Conservation (phyloP, 108 stramenopile genomes). For the Fistulifera pelliculosa region DNA sequence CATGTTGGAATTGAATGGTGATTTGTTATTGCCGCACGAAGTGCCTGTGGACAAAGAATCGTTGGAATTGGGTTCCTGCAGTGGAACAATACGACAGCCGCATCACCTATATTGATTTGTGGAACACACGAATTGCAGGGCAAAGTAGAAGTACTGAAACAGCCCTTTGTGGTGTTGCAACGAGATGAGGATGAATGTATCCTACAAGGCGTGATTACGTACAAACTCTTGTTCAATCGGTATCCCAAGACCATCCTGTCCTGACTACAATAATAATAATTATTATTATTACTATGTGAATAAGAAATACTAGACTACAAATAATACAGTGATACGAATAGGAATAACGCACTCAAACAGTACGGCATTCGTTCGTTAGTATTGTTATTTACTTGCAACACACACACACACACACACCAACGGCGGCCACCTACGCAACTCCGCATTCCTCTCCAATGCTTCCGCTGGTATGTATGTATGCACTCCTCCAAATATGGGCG, state of each 20-base stretch:
- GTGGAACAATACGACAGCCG: no score
- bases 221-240: slow-evolving; percentile 55
- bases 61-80: slow-evolving; percentile 44
- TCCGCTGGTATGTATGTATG: slow-evolving; percentile 20
- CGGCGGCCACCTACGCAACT: slow-evolving; percentile 64
- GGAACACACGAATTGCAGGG: slow-evolving; percentile 68
- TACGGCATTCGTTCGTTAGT: no score
- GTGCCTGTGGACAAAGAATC: background rate
- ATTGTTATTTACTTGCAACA: no score
- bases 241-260: slow-evolving; percentile 76
- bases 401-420: no score
- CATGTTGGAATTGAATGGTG: slow-evolving; percentile 68
- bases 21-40: slow-evolving; percentile 33
- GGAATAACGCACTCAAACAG: no score
- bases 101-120: slow-evolving; percentile 45
- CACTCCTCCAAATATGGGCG: slow-evolving; percentile 13
- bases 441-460: slow-evolving; percentile 16
- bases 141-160: slow-evolving; percentile 34
- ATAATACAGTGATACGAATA: no score
- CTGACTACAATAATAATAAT: slow-evolving; percentile 20
- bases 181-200: slow-evolving; percentile 16
- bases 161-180: slow-evolving; percentile 61
- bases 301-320: no score
- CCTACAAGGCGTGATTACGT: slow-evolving; percentile 54
- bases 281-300: no score